Base-by-base conservation (phyloP, 106 monocot species). In the Xerophyta viscosa region DNA sequence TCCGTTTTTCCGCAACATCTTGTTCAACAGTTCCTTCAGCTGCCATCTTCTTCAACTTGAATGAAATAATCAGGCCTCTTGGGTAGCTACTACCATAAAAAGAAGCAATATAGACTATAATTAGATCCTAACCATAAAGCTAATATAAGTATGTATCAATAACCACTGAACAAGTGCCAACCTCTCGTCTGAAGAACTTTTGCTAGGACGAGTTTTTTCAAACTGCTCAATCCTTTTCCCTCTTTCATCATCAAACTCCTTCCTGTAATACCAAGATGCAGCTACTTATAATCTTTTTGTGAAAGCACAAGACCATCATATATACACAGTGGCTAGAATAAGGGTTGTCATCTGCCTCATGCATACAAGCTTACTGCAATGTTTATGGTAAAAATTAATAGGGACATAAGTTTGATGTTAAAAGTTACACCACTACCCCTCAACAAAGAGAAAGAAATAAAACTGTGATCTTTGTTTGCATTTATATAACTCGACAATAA, bases 1-100 rank as follows among this genome's bases (percentile, higher is more conserved):
- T 52, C 2, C 15, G 20, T 24, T 61, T 50, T 19, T 48, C 63
- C 3, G 39, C 8, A 36, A 26, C 48, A 50, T 58, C 59, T 62
- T 58, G 47, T 44, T 63, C 57, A 28, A 37, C 6, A 37, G 50
- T 41, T 52, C n/a, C 58, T 41, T 54, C 52, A 64, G 8, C 41
- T 39, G 20, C 15, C 52, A 54, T 54, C 8, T 43, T 66, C 50
- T 73, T 87, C 69, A 93, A 61, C 61, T 84, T 77, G 28, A 93
- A 93, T 24, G 74, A 37, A 57, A 93, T 59, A 47, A 93, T 80
- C 29, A 88, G 50, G 11, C 93, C 93, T 66, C 78, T 93, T 18
- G 74, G 87, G 26, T 88, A 93, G 72, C 84, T 88, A 68, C 37
- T 20, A 62, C 7, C 18, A 33, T 20, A 52, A 19, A 6, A 28